phyloP scores from a whole-genome alignment of 2,329 filamentous ascomycete species.

The Ophiostoma sp. region DNA sequence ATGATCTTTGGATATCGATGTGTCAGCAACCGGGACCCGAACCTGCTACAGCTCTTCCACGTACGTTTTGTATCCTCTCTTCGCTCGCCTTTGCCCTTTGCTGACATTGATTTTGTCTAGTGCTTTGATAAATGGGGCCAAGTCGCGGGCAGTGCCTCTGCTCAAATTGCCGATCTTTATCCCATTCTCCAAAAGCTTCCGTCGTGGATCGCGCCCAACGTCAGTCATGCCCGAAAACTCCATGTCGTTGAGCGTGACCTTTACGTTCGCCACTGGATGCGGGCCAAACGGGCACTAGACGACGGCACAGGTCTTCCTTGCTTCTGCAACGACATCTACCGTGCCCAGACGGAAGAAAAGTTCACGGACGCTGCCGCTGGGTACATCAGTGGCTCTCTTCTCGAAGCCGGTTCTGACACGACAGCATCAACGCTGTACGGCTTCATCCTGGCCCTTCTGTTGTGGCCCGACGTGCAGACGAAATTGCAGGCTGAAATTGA shows the following conservation, averaged over 20 bases:
- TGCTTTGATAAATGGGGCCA: constrained; percentile 9
- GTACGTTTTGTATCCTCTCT: background rate
- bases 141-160: background rate
- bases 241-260: constrained; percentile 46
- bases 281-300: constrained; percentile 41
- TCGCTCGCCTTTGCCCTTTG: background rate
- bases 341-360: constrained; percentile 32
- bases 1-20: constrained; percentile 30
- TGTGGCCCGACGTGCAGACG: constrained; percentile 45
- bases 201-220: constrained; percentile 43
- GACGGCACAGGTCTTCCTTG: constrained; percentile 35
- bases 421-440: constrained; percentile 42
- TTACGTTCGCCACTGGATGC: constrained; percentile 45
- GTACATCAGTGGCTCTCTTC: constrained; percentile 39
- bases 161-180: constrained; percentile 23
- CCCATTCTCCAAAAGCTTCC: constrained; percentile 42
- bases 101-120: background rate
- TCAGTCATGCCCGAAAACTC: constrained; percentile 43
- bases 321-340: constrained; percentile 22
- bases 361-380: constrained; percentile 37
- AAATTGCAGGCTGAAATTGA: constrained; percentile 45
- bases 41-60: constrained; percentile 26
- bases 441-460: constrained; percentile 49
- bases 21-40: constrained; percentile 23
- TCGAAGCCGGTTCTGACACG: constrained; percentile 47